Evolutionary conservation across 495 filamentous ascomycete genomes (phyloP).

Genomic region (Podospora bellae-mahoneyi): DNA sequence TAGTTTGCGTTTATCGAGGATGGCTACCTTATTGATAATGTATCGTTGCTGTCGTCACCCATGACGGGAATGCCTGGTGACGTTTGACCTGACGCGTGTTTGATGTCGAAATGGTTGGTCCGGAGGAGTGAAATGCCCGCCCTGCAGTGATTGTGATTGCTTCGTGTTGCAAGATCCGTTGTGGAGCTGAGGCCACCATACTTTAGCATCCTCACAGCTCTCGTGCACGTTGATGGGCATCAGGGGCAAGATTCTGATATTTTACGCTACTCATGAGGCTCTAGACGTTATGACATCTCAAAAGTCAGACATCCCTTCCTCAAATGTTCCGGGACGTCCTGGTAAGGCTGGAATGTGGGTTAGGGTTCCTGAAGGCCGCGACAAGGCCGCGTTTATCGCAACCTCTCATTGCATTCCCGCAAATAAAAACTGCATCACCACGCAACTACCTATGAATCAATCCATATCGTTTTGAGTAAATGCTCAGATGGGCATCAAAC

Average conservation of each 20-base stretch:
- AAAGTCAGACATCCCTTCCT: background rate
- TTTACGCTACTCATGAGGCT: background rate
- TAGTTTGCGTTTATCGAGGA: background rate
- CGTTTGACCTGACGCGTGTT: background rate
- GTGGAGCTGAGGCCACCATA: background rate
- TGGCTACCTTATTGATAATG: background rate
- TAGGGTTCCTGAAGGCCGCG: background rate
- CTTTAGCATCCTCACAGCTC: background rate
- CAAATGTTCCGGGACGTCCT: background rate
- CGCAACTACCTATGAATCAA: background rate
- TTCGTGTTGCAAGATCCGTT: background rate
- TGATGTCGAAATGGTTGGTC: background rate
- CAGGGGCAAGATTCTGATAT: background rate
- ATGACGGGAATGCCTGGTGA: background rate
- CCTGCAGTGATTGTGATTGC: background rate
- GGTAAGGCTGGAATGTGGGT: background rate
- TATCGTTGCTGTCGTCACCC: background rate
- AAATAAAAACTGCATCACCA: background rate
- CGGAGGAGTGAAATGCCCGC: background rate
- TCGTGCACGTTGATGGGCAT: background rate
- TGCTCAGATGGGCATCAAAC: background rate
- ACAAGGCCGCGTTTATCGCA: background rate
- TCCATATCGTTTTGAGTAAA: background rate
- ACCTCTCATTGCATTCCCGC: background rate
- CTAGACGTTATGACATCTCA: background rate